Evolutionary conservation across 352 stramenopile species (phyloP).

Genomic region (Pythium scleroteichum): DNA sequence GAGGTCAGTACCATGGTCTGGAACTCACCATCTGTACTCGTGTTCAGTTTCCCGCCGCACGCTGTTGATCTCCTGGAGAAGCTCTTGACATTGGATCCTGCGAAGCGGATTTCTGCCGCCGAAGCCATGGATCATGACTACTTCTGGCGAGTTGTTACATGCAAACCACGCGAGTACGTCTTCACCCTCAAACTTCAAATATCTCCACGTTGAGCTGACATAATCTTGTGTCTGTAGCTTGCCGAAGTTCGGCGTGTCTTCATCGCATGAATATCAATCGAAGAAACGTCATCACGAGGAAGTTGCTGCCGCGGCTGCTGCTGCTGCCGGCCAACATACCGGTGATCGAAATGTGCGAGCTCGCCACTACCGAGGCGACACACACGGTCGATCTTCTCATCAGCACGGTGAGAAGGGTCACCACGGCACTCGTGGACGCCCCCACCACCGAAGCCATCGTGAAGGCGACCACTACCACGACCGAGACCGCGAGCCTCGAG

Average conservation of each 20-base stretch:
- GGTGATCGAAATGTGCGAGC: conserved; percentile 13
- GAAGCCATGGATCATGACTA: conserved; percentile 97
- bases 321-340: conserved; percentile 8
- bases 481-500: conserved; percentile 32
- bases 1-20: neutral
- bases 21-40: neutral
- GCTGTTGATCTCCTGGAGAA: conserved; percentile 92
- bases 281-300: conserved; percentile 87
- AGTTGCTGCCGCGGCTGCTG: conserved; percentile 42
- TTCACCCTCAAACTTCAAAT: neutral
- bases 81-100: conserved; percentile 94
- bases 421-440: conserved; percentile 10
- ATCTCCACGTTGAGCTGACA: neutral
- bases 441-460: conserved; percentile 27
- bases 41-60: conserved; percentile 61
- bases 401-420: conserved; percentile 18
- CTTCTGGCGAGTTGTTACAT: conserved; percentile 91
- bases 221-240: conserved; percentile 40
- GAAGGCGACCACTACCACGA: conserved; percentile 37
- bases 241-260: conserved; percentile 84
- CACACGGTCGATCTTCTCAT: conserved; percentile 20
- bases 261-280: conserved; percentile 83
- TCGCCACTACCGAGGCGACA: conserved; percentile 14
- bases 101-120: conserved; percentile 92
- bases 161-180: conserved; percentile 80